Percentiles rank a stretch among this genome's conserved stretches.
phyloP scores from a whole-genome alignment of 805 yeast species.

The Teunomyces aglyptinius region DNA sequence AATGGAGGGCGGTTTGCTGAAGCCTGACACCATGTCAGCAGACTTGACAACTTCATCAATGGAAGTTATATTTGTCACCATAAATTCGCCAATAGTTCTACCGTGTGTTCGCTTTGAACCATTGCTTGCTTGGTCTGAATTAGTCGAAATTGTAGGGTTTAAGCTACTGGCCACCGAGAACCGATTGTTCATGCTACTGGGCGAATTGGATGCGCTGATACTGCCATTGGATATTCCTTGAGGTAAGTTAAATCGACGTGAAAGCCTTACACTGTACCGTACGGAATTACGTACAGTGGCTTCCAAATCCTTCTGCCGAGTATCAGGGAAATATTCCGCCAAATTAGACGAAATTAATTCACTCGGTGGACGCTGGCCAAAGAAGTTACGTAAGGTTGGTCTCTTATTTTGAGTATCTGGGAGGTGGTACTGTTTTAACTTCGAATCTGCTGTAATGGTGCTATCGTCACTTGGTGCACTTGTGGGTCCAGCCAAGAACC shows the following conservation, averaged over 20 bases:
- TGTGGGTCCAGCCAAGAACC: slow-evolving; percentile 10
- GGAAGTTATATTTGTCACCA: slow-evolving; percentile 55
- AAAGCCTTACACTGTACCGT: slow-evolving; percentile 67
- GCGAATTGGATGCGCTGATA: slow-evolving; percentile 2
- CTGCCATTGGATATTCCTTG: slow-evolving; percentile 4
- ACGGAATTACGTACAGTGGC: slow-evolving; percentile 83
- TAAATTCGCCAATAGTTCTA: slow-evolving; percentile 63
- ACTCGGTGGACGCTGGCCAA: slow-evolving; percentile 92
- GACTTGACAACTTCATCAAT: slow-evolving; percentile 45
- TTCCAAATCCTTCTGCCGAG: slow-evolving; percentile 66
- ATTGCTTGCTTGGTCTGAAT: slow-evolving; percentile 2
- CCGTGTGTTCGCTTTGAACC: slow-evolving; percentile 5
- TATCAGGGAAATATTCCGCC: slow-evolving; percentile 88
- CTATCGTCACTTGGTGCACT: not conserved
- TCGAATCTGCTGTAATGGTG: slow-evolving; percentile 4
- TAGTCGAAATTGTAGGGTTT: not conserved
- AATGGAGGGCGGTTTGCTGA: slow-evolving; percentile 26
- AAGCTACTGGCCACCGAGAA: not conserved
- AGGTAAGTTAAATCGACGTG: slow-evolving; percentile 35
- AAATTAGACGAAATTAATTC: slow-evolving; percentile 86
- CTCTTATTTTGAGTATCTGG: slow-evolving; percentile 15
- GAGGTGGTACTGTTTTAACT: slow-evolving; percentile 21
- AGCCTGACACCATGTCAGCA: slow-evolving; percentile 25
- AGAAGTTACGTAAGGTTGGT: slow-evolving; percentile 46
- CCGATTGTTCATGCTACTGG: slow-evolving; percentile 6